phyloP scores from a whole-genome alignment of 768 basidiomycete species.

The Collybiopsis luxurians region DNA sequence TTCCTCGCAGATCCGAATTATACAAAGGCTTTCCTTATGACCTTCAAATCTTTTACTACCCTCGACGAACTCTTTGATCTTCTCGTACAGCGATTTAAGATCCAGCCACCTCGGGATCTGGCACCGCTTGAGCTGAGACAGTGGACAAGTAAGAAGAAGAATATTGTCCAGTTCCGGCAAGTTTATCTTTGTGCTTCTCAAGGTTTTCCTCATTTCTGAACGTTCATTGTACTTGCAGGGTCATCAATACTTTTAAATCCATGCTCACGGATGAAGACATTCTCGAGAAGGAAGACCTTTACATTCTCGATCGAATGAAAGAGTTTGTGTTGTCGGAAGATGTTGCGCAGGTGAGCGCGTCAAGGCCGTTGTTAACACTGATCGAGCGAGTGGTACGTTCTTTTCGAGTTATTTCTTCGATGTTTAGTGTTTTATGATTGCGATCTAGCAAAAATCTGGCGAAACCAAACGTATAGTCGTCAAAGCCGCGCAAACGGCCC shows the following conservation, averaged over 20 bases:
- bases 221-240: constrained; percentile 40
- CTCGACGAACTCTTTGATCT: constrained; percentile 80
- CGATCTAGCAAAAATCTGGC: constrained; percentile 48
- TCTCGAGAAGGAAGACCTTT: constrained; percentile 82
- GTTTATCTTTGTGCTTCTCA: constrained; percentile 19
- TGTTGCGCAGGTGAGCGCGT: constrained; percentile 61
- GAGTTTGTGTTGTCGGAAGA: constrained; percentile 71
- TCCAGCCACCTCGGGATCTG: constrained; percentile 70
- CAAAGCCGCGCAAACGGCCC: constrained; percentile 54
- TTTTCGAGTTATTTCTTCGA: background rate
- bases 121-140: constrained; percentile 59
- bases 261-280: constrained; percentile 85
- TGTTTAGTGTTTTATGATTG: no score
- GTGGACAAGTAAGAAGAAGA: constrained; percentile 86
- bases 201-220: background rate
- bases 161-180: constrained; percentile 83
- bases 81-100: constrained; percentile 76
- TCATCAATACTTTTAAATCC: constrained; percentile 86
- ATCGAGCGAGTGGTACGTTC: constrained; percentile 78
- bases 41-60: constrained; percentile 92
- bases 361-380: constrained; percentile 69
- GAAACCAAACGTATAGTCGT: constrained; percentile 55
- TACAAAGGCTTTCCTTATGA: constrained; percentile 90
- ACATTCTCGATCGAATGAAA: constrained; percentile 79
- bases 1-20: constrained; percentile 62